Evolutionary conservation across 129 eudicot species (phyloP), one percentile per base, ranked within the genome.

Genomic region (Chrysanthemum lavandulifolium): DNA sequence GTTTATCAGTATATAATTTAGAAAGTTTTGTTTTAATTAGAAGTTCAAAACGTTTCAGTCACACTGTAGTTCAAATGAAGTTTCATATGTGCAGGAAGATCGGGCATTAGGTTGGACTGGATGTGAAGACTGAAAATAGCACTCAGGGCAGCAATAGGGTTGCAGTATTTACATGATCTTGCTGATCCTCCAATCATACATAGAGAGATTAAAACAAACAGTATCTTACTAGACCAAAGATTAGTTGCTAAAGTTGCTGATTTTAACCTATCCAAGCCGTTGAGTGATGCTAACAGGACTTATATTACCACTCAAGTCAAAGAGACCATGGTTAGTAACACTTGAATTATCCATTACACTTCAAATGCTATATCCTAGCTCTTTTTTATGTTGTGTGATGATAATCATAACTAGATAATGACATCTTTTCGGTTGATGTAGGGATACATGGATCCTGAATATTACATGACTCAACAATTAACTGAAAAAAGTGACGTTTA

Each of bases 201-300:
- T 52, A 78, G 91, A 56, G 88, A 86, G 43, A 53, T 86, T 31
- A 86, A 86, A 53, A 67, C 88, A 8, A 82, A 55, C 67, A 86
- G 83, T 50, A 83, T 86, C 13, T 40, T 86, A 58, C 64, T 86
- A 11, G 91, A 83, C 21, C 76, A 79, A 33, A 66, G 68, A 23
- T 71, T 86, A 10, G 80, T 68, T 72, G 91, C 91, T 6, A 83
- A 86, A 69, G 86, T 83, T 76, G 91, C 88, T 0, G 86, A 83
- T 81, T 86, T 83, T 64, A 88, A 88, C 13, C 75, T 83, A 21
- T 83, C 86, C 13, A 84, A 75, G 31, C 82, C 62, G 6, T 13
- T 83, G 61, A 31, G 56, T 63, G 86, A 81, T 1, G 31, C 52
- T 6, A 78, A 78, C 12, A 62, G 36, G 60, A 78, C 67, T 21